Base-by-base conservation (phyloP, 331 rosid species). In the Pyracantha coccinea region DNA sequence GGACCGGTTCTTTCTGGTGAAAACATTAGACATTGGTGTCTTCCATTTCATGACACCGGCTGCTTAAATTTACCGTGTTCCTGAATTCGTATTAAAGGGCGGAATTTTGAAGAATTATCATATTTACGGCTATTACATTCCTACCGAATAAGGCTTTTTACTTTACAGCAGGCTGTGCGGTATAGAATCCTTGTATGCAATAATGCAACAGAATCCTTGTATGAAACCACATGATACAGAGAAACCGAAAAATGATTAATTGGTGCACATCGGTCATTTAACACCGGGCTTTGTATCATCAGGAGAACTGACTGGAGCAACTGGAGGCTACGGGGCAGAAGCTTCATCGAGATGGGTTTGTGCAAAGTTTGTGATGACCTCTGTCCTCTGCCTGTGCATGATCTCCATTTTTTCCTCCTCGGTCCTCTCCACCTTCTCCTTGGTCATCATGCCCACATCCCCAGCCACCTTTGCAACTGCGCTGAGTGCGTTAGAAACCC, bases 391-490 rank as follows among this genome's bases (percentile, higher is more conserved):
- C 72, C 52, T 71, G 69, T 69, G 80, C 72, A 80, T 31, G 7
- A 33, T 82, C 72, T 83, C 92, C 24, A 74, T 84, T 75, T 85
- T 89, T 70, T 85, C 92, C 84, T 83, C 87, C 86, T 84, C 93
- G 3, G 96, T 93, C 71, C 73, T 90, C 63, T 85, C 96, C 66
- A 91, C 87, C 83, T 93, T 93, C 76, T 88, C 93, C 82, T 80
- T 89, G 9, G 98, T 88, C 92, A 70, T 85, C 11, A 44, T 25
- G 78, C 87, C 79, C 50, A 93, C 96, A 73, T 91, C 93, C 73
- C 68, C 93, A 0, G 93, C 90, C 24, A 96, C 96, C 89, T 86
- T 93, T 32, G 96, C 78, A n/a, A 93, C 76, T 66, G 83, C 91
- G 23, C 79, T 68, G 19, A 85, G 83, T 3, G 96, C 96, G 64